Evolutionary conservation across 2,329 filamentous ascomycete genomes (phyloP).

Genomic region (Colletotrichum sidae): DNA sequence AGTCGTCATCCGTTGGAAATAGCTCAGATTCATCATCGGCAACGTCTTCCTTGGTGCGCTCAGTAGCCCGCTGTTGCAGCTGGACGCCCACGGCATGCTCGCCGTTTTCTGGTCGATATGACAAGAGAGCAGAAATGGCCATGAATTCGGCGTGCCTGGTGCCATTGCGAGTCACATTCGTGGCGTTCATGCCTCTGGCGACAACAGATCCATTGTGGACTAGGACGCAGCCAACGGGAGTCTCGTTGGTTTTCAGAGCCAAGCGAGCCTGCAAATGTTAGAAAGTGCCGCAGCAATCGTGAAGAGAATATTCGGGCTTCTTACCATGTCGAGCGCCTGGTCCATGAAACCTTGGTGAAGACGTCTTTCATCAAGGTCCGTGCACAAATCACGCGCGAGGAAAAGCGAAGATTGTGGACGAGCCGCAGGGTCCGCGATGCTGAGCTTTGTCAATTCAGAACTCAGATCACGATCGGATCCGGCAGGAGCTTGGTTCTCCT

Average conservation of each 20-base stretch:
- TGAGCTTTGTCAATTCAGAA: slow-evolving; percentile 39
- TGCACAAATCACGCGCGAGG: slow-evolving; percentile 5
- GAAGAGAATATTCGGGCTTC: slow-evolving; percentile 45
- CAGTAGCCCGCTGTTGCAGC: slow-evolving; percentile 21
- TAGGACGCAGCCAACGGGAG: slow-evolving; percentile 95
- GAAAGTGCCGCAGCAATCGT: background rate
- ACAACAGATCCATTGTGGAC: slow-evolving; percentile 84
- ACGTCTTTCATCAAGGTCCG: slow-evolving; percentile 47
- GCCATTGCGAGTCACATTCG: slow-evolving; percentile 89
- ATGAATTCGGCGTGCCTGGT: slow-evolving; percentile 97
- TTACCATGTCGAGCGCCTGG: slow-evolving; percentile 87
- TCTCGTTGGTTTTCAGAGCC: slow-evolving; percentile 88
- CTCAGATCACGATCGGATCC: background rate
- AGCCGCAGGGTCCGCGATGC: slow-evolving; percentile 31
- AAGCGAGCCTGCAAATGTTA: slow-evolving; percentile 76
- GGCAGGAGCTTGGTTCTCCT: slow-evolving; percentile 46
- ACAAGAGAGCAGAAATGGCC: slow-evolving; percentile 73
- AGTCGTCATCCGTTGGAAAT: slow-evolving; percentile 58
- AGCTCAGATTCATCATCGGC: slow-evolving; percentile 40
- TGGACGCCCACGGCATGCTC: slow-evolving; percentile 18
- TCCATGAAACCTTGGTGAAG: slow-evolving; percentile 77
- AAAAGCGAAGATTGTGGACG: slow-evolving; percentile 17
- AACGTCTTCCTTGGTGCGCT: slow-evolving; percentile 38
- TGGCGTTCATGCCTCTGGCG: slow-evolving; percentile 95
- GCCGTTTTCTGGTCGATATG: slow-evolving; percentile 48